These are phyloP conservation scores for Lachnellula cervina DNA, from an alignment of 2,329 filamentous ascomycete genomes.

Conservation along the genomic window DNA sequence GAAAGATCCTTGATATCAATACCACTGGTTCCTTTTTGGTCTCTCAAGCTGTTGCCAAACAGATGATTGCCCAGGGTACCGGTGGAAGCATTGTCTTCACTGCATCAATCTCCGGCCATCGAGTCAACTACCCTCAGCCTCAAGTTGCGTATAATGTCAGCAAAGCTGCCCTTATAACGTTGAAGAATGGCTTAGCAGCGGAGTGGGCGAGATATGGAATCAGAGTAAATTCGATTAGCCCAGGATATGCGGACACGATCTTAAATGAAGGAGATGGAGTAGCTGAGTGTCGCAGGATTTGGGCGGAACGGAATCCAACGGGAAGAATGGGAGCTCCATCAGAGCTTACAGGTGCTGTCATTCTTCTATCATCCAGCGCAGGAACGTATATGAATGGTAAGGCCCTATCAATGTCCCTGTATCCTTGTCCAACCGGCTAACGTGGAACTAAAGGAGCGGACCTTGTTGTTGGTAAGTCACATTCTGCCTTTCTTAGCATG, in stretches of 20 bases:
- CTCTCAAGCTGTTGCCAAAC: constrained; percentile 55
- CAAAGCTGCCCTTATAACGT: constrained; percentile 60
- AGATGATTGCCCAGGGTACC: constrained; percentile 44
- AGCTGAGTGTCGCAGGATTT: constrained; percentile 47
- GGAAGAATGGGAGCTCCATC: constrained; percentile 60
- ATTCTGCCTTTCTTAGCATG: neutral
- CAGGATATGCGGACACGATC: constrained; percentile 63
- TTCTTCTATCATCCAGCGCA: constrained; percentile 55
- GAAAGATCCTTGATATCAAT: constrained; percentile 64
- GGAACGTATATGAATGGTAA: constrained; percentile 57
- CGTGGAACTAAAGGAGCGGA: constrained; percentile 46
- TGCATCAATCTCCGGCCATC: constrained; percentile 63
- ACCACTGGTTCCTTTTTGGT: constrained; percentile 65
- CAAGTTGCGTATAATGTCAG: constrained; percentile 68
- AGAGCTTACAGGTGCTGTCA: constrained; percentile 58
- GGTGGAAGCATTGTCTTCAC: constrained; percentile 62
- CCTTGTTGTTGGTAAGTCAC: constrained; percentile 50
- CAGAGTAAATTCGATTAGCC: constrained; percentile 63
- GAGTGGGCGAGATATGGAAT: constrained; percentile 72
- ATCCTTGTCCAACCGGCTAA: neutral
- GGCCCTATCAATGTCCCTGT: neutral
- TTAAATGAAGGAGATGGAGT: constrained; percentile 62
- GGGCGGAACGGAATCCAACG: constrained; percentile 56
- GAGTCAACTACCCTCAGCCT: constrained; percentile 68
- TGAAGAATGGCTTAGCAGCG: constrained; percentile 62